Base-by-base conservation (phyloP, 2,329 filamentous ascomycete genomes). In the Stylonectria norvegica region DNA sequence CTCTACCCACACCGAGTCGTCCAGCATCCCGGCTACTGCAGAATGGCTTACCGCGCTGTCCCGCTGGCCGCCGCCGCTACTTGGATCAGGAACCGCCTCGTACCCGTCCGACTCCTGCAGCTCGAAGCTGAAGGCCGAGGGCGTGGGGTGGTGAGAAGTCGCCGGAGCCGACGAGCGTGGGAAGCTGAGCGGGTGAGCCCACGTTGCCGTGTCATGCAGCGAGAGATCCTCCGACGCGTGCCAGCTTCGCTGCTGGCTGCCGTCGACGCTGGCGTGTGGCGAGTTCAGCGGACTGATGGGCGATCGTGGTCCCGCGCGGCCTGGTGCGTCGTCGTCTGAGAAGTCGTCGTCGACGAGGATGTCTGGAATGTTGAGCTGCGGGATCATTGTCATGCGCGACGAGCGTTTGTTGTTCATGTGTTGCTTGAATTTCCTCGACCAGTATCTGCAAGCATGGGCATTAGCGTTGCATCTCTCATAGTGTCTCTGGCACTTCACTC, bases 1-100 rank as follows among this genome's bases (percentile, higher is more conserved):
- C 67, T 95, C 88, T 36, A 91, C 87, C 91, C 91, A 97, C 12
- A 86, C 84, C 14, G 88, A 93, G 57, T 91, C 86, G 57, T 93
- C 88, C 39, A 97, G 75, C 59, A 93, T 86, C 52, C 89, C 82
- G 62, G 90, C 79, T 52, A 94, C 86, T 56, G 89, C 85, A 34
- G 83, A 78, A 35, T 84, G 82, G 57, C 81, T 88, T 42, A 90
- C 83, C 73, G 17, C 81, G 77, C 30, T 83, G 36, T 11, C 45
- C 45, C 20, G 32, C 48, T 29, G 44, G 70, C 53, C 78, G 78
- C 58, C 73, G 78, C 11, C 61, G 56, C 22, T 16, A 18, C 58
- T 60, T 15, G 51, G 48, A n/a, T n/a, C n/a, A n/a, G n/a, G n/a
- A 1, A 51, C 44, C 34, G 50, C 46, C 28, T 49, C 52, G 14